These are phyloP conservation scores for Coemansia brasiliensis DNA, from an alignment of 192 early-diverging fungal species.

Conservation along the genomic window DNA sequence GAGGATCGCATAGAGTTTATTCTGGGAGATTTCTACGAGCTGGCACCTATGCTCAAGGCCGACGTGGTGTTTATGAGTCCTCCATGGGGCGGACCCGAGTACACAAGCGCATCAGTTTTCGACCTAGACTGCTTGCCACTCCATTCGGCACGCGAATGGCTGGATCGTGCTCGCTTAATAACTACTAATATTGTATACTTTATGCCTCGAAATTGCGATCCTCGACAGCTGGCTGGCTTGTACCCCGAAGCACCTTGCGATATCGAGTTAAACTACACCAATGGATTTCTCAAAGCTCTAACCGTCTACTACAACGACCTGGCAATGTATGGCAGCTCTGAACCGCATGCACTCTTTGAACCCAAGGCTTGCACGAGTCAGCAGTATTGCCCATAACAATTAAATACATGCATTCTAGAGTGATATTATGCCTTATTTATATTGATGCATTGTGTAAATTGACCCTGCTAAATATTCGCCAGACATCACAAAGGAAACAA, in stretches of 20 bases:
- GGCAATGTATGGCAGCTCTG: constrained; percentile 26
- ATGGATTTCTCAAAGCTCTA: constrained; percentile 65
- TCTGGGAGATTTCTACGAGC: constrained; percentile 79
- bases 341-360: constrained; percentile 7
- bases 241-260: constrained; percentile 67
- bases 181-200: constrained; percentile 80
- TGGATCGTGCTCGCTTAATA: constrained; percentile 63
- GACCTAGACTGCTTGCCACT: constrained; percentile 47
- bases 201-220: constrained; percentile 80
- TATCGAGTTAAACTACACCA: constrained; percentile 75
- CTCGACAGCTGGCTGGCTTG: constrained; percentile 63
- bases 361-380: too few relatives aligned
- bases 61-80: constrained; percentile 93
- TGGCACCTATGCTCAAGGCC: constrained; percentile 72
- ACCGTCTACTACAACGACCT: constrained; percentile 82
- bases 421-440: too few relatives aligned
- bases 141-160: constrained; percentile 57
- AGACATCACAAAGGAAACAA: not conserved
- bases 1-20: constrained; percentile 91
- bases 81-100: constrained; percentile 92
- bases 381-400: too few relatives aligned
- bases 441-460: not conserved
- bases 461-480: not conserved
- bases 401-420: too few relatives aligned
- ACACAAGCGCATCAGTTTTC: constrained; percentile 56